Evolutionary conservation across 2,329 filamentous ascomycete species (phyloP), one percentile per base, ranked within the genome.

Genomic region (Eutypa lata): DNA sequence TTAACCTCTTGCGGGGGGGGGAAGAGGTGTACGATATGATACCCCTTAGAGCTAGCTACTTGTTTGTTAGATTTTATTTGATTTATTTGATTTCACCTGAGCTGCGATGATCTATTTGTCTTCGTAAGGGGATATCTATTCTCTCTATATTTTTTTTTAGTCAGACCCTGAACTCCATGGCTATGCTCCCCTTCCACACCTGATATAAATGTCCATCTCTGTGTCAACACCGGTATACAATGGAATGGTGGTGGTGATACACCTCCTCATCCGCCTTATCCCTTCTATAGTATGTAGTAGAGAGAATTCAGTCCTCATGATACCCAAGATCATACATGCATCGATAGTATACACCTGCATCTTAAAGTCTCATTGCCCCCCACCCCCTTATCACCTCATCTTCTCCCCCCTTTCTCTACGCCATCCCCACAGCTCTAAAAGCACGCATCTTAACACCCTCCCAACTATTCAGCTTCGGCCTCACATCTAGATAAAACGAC

Each of bases 371-470:
- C n/a, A n/a, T n/a, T n/a, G n/a, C n/a, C n/a, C n/a, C n/a, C n/a
- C n/a, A n/a, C n/a, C n/a, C n/a, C n/a, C n/a, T n/a, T 47, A 49
- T 38, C 38, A 18, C 19, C 7, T 24, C 31, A 38, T 38, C 3
- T 21, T 46, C 52, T 44, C 33, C 55, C 53, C 57, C 7, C n/a
- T 49, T 48, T 40, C 37, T 52, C 37, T 47, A 86, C 11, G 71
- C 73, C 51, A 86, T 48, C 2, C 81, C 83, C 0, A 77, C 57
- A 35, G 74, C 75, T 33, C 75, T 76, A 65, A 78, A 68, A 0
- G 75, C 76, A 35, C 86, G 76, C 85, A 88, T 89, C 73, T 83
- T 86, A 61, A 84, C 75, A 0, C 85, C 86, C 69, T 88, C 85
- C 77, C 80, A 84, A 2, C 77, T 81, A 64, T 87, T 88, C 58